These are phyloP conservation scores for Globisporangium acanthophoron DNA, from an alignment of 352 stramenopile genomes.

Conservation along the genomic window DNA sequence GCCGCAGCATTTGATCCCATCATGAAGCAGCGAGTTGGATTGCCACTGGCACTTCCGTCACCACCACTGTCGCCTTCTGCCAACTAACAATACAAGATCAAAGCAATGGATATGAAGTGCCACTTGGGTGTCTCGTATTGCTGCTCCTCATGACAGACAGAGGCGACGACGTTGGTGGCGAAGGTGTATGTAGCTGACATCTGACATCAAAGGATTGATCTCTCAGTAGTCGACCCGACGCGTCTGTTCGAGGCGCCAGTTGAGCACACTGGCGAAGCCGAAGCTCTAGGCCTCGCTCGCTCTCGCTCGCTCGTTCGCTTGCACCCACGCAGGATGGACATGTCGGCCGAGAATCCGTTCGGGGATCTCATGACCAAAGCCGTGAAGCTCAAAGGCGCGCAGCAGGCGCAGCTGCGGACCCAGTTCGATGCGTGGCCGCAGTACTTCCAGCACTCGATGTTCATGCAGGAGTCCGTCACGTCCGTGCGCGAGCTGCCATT, in stretches of 20 bases:
- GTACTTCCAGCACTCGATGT: conserved; percentile 86
- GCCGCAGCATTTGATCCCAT: conserved; percentile 31
- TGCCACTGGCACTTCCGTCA: not conserved
- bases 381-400: conserved; percentile 78
- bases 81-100: not conserved
- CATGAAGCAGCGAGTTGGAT: too few species aligned
- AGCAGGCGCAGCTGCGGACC: conserved; percentile 74
- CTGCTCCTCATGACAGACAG: too few species aligned
- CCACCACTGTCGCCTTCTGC: not conserved
- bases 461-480: conserved; percentile 76
- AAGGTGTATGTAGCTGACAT: too few species aligned
- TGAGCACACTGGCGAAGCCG: too few species aligned
- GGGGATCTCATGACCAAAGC: conserved; percentile 81
- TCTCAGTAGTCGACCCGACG: too few species aligned
- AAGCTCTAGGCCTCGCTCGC: too few species aligned
- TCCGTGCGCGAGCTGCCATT: conserved; percentile 39
- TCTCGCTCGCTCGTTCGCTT: too few species aligned
- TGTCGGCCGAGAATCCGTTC: conserved; percentile 69
- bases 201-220: too few species aligned
- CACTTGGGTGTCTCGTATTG: too few species aligned
- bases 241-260: too few species aligned
- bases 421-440: conserved; percentile 73
- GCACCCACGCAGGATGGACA: conserved; percentile 33
- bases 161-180: too few species aligned
- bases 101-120: too few species aligned